Evolutionary conservation across 2,329 filamentous ascomycete species (phyloP).

Genomic region (Westerdykella sp.): DNA sequence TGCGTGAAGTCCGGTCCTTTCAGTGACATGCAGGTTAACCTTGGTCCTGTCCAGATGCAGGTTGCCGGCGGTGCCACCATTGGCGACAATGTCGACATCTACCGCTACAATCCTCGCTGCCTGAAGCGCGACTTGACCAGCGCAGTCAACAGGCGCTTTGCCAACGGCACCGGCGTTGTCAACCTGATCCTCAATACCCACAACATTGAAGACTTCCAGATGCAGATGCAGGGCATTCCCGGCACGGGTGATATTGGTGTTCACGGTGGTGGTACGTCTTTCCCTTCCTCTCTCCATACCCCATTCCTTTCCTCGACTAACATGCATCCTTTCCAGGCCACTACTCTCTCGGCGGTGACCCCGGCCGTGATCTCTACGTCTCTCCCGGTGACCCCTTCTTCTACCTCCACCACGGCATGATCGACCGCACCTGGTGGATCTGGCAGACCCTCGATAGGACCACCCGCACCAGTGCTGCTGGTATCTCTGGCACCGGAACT

Average conservation of each 20-base stretch:
- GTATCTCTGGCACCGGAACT: constrained; percentile 42
- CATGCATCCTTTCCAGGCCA: constrained; percentile 3
- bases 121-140: constrained; percentile 19
- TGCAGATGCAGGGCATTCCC: constrained; percentile 26
- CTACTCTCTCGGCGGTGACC: constrained; percentile 16
- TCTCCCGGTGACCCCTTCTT: constrained; percentile 36
- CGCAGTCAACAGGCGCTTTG: constrained; percentile 7
- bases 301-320: neutral
- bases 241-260: constrained; percentile 23
- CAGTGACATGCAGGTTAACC: constrained; percentile 14
- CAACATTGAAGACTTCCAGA: constrained; percentile 24
- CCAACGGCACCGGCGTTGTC: constrained; percentile 4
- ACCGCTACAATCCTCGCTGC: constrained; percentile 17
- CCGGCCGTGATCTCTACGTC: constrained; percentile 18
- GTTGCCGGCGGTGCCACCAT: constrained; percentile 7
- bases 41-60: constrained; percentile 14
- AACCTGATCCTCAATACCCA: constrained; percentile 12
- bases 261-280: constrained; percentile 15
- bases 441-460: constrained; percentile 37
- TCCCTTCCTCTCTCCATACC: neutral
- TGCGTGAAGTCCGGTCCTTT: constrained; percentile 17
- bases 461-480: constrained; percentile 8
- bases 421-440: constrained; percentile 45
- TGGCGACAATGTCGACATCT: constrained; percentile 4
- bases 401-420: constrained; percentile 44